Percentiles rank a stretch among this genome's conserved stretches.
Conservation (phyloP, 2,329 filamentous ascomycete genomes). For the Akanthomyces dipterigenus region DNA sequence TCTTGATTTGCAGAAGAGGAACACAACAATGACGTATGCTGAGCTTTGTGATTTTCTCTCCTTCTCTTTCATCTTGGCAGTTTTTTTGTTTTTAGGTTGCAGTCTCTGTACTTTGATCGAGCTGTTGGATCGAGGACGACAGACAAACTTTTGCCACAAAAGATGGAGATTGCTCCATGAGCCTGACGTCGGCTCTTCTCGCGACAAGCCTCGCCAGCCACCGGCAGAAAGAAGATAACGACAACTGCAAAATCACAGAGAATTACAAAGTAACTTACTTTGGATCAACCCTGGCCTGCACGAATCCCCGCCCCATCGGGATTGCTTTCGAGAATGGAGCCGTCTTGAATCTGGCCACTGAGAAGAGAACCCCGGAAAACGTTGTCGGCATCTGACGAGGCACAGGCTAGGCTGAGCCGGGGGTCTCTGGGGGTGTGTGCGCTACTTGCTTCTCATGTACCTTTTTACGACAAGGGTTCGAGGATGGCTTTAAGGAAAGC, state of each 20-base stretch:
- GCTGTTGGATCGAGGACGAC: too few species aligned
- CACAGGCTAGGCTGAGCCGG: neutral
- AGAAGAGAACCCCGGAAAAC: slow-evolving; percentile 6
- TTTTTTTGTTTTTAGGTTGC: neutral
- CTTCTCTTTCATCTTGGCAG: neutral
- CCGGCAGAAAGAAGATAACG: neutral
- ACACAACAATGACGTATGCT: neutral
- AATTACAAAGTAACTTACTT: too few species aligned
- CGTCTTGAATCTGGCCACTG: neutral
- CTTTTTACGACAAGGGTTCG: neutral
- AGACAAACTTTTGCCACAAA: too few species aligned
- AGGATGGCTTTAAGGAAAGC: too few species aligned
- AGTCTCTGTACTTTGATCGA: too few species aligned
- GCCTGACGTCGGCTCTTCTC: too few species aligned
- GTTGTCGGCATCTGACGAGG: slow-evolving; percentile 1
- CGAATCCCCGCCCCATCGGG: neutral
- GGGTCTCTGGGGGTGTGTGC: neutral
- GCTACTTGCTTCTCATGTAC: neutral
- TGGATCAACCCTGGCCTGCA: neutral
- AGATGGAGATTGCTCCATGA: too few species aligned
- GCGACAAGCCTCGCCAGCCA: too few species aligned
- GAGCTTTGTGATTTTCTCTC: neutral
- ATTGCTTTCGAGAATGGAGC: neutral
- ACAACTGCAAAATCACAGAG: too few species aligned
- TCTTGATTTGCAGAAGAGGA: neutral